A percentile compares a stretch with the other conserved stretches of the same genome.
Evolutionary conservation across 371 early-diverging fungal genomes (phyloP).

Genomic region (Mucor sp.): DNA sequence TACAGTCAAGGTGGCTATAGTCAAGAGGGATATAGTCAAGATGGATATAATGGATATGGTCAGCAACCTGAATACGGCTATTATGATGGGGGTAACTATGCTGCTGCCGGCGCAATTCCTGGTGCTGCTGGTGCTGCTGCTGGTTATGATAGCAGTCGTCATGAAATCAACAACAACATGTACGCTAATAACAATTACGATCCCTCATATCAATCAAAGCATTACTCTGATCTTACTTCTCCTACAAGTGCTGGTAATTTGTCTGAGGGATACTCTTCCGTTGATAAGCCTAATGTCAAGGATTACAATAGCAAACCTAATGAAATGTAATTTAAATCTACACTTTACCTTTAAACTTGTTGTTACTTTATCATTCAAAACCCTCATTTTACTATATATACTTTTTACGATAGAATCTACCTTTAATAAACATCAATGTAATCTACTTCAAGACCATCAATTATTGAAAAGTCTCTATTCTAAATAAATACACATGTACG

Average conservation of each 20-base stretch:
- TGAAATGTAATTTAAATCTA: slow-evolving; percentile 12
- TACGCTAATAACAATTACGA: slow-evolving; percentile 1
- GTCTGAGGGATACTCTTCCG: slow-evolving; percentile 3
- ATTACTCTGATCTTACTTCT: slow-evolving; percentile 6
- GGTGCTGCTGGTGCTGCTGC: slow-evolving; percentile 6
- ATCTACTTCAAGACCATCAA: no score
- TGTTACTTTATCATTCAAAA: neutral
- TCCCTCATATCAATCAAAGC: neutral
- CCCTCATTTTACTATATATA: neutral
- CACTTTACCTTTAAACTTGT: neutral
- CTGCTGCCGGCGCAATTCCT: neutral
- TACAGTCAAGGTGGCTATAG: slow-evolving; percentile 20
- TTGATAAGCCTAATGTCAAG: slow-evolving; percentile 19
- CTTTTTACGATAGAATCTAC: neutral
- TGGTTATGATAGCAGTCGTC: slow-evolving; percentile 22
- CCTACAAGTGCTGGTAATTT: slow-evolving; percentile 18
- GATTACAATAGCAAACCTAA: slow-evolving; percentile 20
- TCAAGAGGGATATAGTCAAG: slow-evolving; percentile 1
- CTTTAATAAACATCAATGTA: neutral
- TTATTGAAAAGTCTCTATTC: no score
- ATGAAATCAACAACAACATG: slow-evolving; percentile 1
- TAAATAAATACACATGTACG: no score
- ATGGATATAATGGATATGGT: slow-evolving; percentile 3
- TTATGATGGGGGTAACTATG: slow-evolving; percentile 5
- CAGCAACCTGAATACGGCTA: slow-evolving; percentile 19